Percentiles rank a stretch among this genome's conserved stretches.
Evolutionary conservation across 768 basidiomycete species (phyloP).

Genomic region (Tricholoma bakamatsutake): DNA sequence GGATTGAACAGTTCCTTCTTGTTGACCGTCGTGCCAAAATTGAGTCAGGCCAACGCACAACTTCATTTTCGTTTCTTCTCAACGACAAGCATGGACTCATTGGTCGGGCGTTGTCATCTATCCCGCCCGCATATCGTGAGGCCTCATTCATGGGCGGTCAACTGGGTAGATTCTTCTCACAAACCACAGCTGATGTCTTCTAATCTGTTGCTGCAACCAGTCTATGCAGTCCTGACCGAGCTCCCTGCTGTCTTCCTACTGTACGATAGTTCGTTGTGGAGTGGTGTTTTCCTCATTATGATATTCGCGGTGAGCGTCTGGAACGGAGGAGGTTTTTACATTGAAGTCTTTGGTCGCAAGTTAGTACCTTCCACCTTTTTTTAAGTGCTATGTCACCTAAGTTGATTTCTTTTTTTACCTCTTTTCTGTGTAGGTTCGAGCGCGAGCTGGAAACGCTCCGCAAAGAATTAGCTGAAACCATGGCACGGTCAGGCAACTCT

Average conservation of each 20-base stretch:
- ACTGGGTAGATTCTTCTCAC: conserved; percentile 44
- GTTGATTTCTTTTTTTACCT: not conserved
- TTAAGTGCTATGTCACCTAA: not conserved
- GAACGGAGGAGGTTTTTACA: conserved; percentile 96
- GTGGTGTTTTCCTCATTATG: conserved; percentile 66
- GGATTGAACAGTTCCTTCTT: conserved; percentile 60
- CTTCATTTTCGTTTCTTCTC: conserved; percentile 83
- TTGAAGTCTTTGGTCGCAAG: conserved; percentile 97
- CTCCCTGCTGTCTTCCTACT: conserved; percentile 79
- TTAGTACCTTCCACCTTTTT: conserved; percentile 33
- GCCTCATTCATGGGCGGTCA: conserved; percentile 81
- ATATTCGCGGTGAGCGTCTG: conserved; percentile 88
- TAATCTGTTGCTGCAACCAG: conserved; percentile 28
- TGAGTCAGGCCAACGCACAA: conserved; percentile 84
- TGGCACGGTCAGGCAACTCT: conserved; percentile 45
- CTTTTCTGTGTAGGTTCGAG: conserved; percentile 61
- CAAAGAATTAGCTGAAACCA: conserved; percentile 79
- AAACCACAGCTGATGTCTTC: conserved; percentile 1
- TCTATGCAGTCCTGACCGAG: conserved; percentile 83
- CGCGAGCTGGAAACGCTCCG: conserved; percentile 86
- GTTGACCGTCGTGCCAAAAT: conserved; percentile 87
- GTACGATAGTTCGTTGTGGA: conserved; percentile 77
- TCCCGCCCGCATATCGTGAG: conserved; percentile 60
- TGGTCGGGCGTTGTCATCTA: conserved; percentile 58
- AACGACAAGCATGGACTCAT: conserved; percentile 86